Evolutionary conservation across 768 basidiomycete species (phyloP), one percentile per base, ranked within the genome.

Genomic region (Mycena rosella): DNA sequence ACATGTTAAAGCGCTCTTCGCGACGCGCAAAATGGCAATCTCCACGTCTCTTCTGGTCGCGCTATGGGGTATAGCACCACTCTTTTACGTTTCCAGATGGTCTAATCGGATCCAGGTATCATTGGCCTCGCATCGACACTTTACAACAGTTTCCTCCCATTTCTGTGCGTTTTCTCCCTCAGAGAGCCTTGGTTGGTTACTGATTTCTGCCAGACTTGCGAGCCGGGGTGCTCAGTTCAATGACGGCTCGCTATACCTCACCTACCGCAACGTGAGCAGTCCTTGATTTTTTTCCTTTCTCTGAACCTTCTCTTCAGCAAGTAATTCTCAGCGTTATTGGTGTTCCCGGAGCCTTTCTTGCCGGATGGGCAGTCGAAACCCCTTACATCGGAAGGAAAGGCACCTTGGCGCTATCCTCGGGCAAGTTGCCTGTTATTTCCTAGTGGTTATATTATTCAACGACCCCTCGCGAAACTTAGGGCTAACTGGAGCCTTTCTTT

Each of bases 61-160:
- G n/a, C 60, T 89, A 18, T 89, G 87, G 88, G 87, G 85, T 84
- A 60, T 76, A 27, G 34, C 26, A 14, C 17, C n/a, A 34, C 8
- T 38, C 38, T 11, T 38, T 32, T 17, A 20, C 20, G 14, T 53
- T n/a, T 49, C 14, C 15, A 18, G 10, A 3, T 45, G 20, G 14
- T 20, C 47, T 55, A 54, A 53, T 42, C 38, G 17, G 26, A 34
- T 40, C 68, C 68, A 92, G 91, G 87, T 2, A 81, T 94, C 47
- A 94, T 94, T 65, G 93, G 92, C 9, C 83, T 94, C 17, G 92
- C 92, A 3, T 93, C 90, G 69, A 91, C 92, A 18, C 77, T 94
- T 27, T 69, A 68, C 56, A 72, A 68, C 24, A 65, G 54, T 34
- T 76, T 76, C 52, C 61, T 74, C 20, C 74, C 75, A 4, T 74